These are phyloP conservation scores for Tricholoma saponaceum DNA, from an alignment of 768 basidiomycete genomes.

Conservation along the genomic window DNA sequence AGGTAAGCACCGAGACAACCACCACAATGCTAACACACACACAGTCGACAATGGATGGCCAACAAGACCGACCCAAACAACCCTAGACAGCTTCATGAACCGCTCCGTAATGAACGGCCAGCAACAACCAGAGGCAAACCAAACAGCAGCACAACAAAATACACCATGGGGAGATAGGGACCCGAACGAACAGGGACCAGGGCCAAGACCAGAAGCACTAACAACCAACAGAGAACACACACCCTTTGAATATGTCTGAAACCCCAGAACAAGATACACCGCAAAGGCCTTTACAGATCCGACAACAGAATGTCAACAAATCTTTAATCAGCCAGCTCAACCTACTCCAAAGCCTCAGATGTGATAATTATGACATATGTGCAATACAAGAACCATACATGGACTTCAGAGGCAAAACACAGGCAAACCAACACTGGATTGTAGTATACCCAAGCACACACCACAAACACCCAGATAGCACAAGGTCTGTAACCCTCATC, in stretches of 20 bases:
- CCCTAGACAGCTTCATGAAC: not conserved
- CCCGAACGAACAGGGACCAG: too few relatives aligned
- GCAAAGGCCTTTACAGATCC: not conserved
- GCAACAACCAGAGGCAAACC: not conserved
- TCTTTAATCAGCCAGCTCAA: too few relatives aligned
- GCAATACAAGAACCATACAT: too few relatives aligned
- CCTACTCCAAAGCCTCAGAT: too few relatives aligned
- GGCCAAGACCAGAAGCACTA: not conserved
- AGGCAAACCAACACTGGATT: not conserved
- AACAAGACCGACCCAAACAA: not conserved
- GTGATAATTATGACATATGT: too few relatives aligned
- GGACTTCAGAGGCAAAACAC: too few relatives aligned
- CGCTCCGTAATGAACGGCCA: not conserved
- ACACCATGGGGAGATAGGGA: too few relatives aligned
- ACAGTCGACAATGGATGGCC: not conserved
- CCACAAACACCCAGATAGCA: not conserved
- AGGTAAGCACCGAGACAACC: not conserved
- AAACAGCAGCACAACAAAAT: not conserved
- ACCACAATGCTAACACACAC: not conserved
- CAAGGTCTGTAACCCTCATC: not conserved
- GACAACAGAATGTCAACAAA: too few relatives aligned
- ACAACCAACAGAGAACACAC: not conserved
- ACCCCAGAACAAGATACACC: not conserved
- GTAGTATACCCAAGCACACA: slow-evolving; percentile 5
- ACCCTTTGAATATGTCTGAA: not conserved